Base-by-base conservation (phyloP, 1,139 yeast species). In the Nematodospora anomalae region DNA sequence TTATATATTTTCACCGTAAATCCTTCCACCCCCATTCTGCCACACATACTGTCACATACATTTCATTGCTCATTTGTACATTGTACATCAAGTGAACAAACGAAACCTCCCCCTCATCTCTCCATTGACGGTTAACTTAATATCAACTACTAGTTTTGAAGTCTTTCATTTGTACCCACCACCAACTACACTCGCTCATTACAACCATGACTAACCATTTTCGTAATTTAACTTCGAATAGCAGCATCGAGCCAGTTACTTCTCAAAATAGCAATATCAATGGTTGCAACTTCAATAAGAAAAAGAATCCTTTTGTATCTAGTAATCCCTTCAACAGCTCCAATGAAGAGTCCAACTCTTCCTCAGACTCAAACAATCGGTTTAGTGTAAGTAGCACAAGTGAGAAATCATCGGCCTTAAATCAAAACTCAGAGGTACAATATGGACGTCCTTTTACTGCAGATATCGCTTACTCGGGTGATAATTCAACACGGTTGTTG, bases 371-470 rank as follows among this genome's bases (percentile, higher is more conserved):
- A 8, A 18, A 18, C 8, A 18, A 18, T 8, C 21, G 8, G 21
- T 18, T 6, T 8, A 18, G 21, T 18, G 8, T 8, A 18, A 18
- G 21, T 8, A 18, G 6, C 8, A 6, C 8, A 18, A 23, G 25
- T 23, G 25, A 23, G 12, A 11, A 11, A 12, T 20, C 20, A 11
- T 5, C 24, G 4, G 3, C 15, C n/a, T 4, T n/a, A 12, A 4
- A n/a, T 10, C 16, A 15, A 28, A n/a, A n/a, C n/a, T 8, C 13
- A 8, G 9, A 4, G 9, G 8, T n/a, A 4, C 14, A 32, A 16
- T 26, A 32, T n/a, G 35, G 30, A 7, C 10, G 30, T 5, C 35
- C 30, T 3, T 32, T 26, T 22, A 26, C 30, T 10, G 35, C 35
- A 4, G 14, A 14, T 11, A 21, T 16, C 13, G 26, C 13, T 18